Evolutionary conservation across 495 filamentous ascomycete species (phyloP).

Genomic region (Durotheca rogersii): DNA sequence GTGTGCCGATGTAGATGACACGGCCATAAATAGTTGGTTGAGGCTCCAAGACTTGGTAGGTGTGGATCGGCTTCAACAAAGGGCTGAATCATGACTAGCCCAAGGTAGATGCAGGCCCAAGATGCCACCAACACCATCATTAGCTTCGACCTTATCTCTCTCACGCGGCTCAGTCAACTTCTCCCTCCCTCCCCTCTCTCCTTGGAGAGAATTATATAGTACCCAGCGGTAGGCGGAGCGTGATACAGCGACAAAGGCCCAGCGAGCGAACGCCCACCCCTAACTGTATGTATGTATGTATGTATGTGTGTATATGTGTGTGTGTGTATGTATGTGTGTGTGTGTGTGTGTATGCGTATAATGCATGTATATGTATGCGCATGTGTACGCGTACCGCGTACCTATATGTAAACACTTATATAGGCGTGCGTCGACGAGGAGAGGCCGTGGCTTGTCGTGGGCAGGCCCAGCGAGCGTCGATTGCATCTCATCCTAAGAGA

Average conservation of each 20-base stretch:
- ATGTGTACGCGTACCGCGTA: too few relatives aligned
- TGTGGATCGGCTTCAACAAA: not conserved
- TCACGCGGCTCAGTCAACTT: not conserved
- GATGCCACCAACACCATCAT: conserved; percentile 1
- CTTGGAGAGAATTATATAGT: not conserved
- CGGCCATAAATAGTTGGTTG: conserved; percentile 7
- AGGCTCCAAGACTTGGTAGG: conserved; percentile 7
- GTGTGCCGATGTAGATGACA: not conserved
- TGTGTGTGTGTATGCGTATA: too few relatives aligned
- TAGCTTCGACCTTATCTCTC: conserved; percentile 13
- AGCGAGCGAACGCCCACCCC: too few relatives aligned
- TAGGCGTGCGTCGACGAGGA: too few relatives aligned
- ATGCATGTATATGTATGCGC: too few relatives aligned
- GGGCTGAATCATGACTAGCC: not conserved
- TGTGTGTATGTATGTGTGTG: too few relatives aligned
- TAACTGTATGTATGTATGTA: too few relatives aligned
- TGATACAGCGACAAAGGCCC: not conserved
- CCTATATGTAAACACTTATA: too few relatives aligned
- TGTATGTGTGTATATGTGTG: too few relatives aligned
- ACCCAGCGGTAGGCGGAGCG: not conserved
- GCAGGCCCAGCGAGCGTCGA: not conserved
- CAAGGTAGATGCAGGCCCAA: not conserved
- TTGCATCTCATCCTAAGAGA: conserved; percentile 2
- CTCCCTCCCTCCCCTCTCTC: too few relatives aligned
- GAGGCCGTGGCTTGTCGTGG: too few relatives aligned